A percentile compares a stretch with the other conserved stretches of the same genome.
These are phyloP conservation scores for Penicillium sp. DNA, from an alignment of 2,329 filamentous ascomycete species.

Conservation along the genomic window DNA sequence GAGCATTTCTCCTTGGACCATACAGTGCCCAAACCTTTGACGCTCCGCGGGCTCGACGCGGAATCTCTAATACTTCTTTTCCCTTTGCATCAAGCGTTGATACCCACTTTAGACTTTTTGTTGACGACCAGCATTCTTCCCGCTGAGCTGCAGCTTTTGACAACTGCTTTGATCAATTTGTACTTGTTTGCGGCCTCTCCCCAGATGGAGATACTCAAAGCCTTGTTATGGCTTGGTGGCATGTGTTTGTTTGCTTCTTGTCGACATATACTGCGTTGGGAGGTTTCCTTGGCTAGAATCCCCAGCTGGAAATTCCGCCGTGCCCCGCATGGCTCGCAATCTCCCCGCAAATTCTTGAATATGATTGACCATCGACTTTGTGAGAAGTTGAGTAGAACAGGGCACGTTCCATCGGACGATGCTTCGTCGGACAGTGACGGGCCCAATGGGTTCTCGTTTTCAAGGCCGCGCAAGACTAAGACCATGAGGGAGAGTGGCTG, in stretches of 20 bases:
- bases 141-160: slow-evolving; percentile 84
- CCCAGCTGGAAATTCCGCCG: slow-evolving; percentile 86
- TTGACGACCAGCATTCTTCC: slow-evolving; percentile 85
- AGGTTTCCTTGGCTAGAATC: slow-evolving; percentile 79
- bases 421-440: slow-evolving; percentile 41
- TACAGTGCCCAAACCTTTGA: slow-evolving; percentile 35
- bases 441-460: slow-evolving; percentile 22
- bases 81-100: slow-evolving; percentile 77
- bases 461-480: slow-evolving; percentile 39
- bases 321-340: slow-evolving; percentile 42
- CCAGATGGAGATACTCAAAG: slow-evolving; percentile 81
- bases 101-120: slow-evolving; percentile 71
- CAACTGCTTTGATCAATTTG: slow-evolving; percentile 77
- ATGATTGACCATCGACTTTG: slow-evolving; percentile 48
- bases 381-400: slow-evolving; percentile 48
- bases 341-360: slow-evolving; percentile 42
- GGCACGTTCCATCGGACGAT: slow-evolving; percentile 32
- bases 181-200: slow-evolving; percentile 75
- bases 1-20: slow-evolving; percentile 42
- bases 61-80: slow-evolving; percentile 69
- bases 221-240: slow-evolving; percentile 81
- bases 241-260: slow-evolving; percentile 72
- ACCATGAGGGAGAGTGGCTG: slow-evolving; percentile 25
- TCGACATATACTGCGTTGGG: slow-evolving; percentile 74
- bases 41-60: slow-evolving; percentile 46